A percentile compares a stretch with the other conserved stretches of the same genome.
These are phyloP conservation scores for Nemania sp. DNA, from an alignment of 2,329 filamentous ascomycete genomes.

Conservation along the genomic window DNA sequence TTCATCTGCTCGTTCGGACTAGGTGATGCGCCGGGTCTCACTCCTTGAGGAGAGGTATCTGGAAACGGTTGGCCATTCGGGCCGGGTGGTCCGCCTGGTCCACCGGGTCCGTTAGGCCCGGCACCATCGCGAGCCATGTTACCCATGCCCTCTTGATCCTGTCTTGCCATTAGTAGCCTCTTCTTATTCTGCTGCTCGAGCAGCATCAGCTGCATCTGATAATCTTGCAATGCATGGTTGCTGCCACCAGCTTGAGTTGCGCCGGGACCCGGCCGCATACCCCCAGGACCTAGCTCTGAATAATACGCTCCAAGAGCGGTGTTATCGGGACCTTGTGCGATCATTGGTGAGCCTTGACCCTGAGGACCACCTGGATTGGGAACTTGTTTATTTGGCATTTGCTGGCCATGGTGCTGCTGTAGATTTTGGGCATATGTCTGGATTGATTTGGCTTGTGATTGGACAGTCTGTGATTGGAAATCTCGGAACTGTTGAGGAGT, in stretches of 20 bases:
- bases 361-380: conserved; percentile 71
- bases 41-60: conserved; percentile 70
- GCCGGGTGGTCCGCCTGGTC: conserved; percentile 50
- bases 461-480: conserved; percentile 57
- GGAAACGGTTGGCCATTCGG: conserved; percentile 67
- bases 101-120: conserved; percentile 51
- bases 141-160: conserved; percentile 71
- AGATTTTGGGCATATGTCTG: conserved; percentile 85
- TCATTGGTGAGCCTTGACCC: conserved; percentile 81
- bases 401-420: conserved; percentile 77
- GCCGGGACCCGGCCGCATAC: conserved; percentile 60
- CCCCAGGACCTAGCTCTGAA: conserved; percentile 59
- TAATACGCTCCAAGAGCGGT: conserved; percentile 62
- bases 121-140: conserved; percentile 54
- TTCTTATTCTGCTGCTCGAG: conserved; percentile 89
- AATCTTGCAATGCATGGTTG: conserved; percentile 83
- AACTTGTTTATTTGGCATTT: conserved; percentile 82
- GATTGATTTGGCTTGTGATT: conserved; percentile 79
- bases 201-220: conserved; percentile 87
- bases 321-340: conserved; percentile 71
- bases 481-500: conserved; percentile 75
- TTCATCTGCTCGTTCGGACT: conserved; percentile 80
- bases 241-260: conserved; percentile 55
- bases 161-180: conserved; percentile 79
- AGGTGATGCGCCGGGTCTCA: conserved; percentile 71